phyloP scores from a whole-genome alignment of 1,139 yeast species.

The Geotrichum cucujoidarum region DNA sequence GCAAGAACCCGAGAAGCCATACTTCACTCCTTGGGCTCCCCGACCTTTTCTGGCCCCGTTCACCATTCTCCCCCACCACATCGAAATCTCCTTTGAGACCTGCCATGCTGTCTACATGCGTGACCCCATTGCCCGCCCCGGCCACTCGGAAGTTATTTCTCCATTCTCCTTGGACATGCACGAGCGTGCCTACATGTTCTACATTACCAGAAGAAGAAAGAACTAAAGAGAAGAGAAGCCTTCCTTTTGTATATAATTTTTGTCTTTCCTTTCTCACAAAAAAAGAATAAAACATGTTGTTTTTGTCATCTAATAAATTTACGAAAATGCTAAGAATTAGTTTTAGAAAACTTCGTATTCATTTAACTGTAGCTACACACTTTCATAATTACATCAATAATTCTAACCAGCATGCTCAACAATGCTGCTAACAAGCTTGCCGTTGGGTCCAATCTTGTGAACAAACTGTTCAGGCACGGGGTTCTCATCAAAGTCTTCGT shows the following conservation, averaged over 20 bases:
- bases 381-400: neutral
- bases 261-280: neutral
- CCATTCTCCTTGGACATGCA: conserved; percentile 83
- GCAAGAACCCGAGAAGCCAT: conserved; percentile 66
- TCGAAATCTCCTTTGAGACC: conserved; percentile 82
- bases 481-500: conserved; percentile 62
- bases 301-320: neutral
- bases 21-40: conserved; percentile 95
- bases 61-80: conserved; percentile 85
- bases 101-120: conserved; percentile 94
- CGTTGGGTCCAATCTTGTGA: conserved; percentile 48
- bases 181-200: conserved; percentile 94
- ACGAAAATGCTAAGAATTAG: neutral
- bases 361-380: neutral
- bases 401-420: conserved; percentile 55
- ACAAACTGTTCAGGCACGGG: conserved; percentile 87
- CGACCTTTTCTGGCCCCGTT: conserved; percentile 90
- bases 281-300: neutral
- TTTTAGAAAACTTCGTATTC: neutral
- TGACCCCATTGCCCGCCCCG: conserved; percentile 97
- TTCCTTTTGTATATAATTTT: neutral
- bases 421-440: conserved; percentile 47
- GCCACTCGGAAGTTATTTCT: conserved; percentile 89
- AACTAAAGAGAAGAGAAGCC: neutral
- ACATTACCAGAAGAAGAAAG: conserved; percentile 54